Evolutionary conservation across 192 early-diverging fungal species (phyloP).

Genomic region (Dissophora ornata): DNA sequence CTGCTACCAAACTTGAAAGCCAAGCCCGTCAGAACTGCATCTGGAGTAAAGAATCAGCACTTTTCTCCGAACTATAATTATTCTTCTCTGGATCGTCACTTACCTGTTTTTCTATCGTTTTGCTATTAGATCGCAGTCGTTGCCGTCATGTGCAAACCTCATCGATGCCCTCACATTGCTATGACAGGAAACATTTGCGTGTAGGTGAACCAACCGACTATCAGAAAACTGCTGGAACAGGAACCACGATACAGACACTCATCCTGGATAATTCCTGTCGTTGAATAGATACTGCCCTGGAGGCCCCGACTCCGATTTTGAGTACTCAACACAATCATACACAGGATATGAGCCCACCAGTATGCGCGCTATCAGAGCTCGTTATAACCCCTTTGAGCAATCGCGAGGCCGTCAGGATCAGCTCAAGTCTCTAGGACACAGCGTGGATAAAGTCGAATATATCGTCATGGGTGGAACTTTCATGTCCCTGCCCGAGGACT

Average conservation of each 20-base stretch:
- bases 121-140: constrained; percentile 85
- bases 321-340: constrained; percentile 99
- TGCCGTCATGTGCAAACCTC: constrained; percentile 97
- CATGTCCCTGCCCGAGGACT: constrained; percentile 96
- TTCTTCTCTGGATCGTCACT: no score
- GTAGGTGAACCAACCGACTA: constrained; percentile 54
- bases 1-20: constrained; percentile 91
- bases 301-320: constrained; percentile 99
- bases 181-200: constrained; percentile 99
- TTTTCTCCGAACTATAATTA: no score
- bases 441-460: constrained; percentile 98
- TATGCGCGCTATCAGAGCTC: constrained; percentile 98
- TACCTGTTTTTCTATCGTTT: no score
- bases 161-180: constrained; percentile 97
- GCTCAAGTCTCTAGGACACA: constrained; percentile 91
- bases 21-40: constrained; percentile 96
- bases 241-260: no score
- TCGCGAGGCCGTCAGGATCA: constrained; percentile 94
- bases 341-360: constrained; percentile 99
- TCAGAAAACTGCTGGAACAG: neutral
- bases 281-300: constrained; percentile 88
- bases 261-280: neutral
- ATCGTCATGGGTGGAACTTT: constrained; percentile 99
- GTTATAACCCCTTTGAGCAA: constrained; percentile 98
- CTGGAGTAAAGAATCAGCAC: constrained; percentile 84